phyloP scores from a whole-genome alignment of 2,329 filamentous ascomycete genomes.

The Monosporascus sp. region DNA sequence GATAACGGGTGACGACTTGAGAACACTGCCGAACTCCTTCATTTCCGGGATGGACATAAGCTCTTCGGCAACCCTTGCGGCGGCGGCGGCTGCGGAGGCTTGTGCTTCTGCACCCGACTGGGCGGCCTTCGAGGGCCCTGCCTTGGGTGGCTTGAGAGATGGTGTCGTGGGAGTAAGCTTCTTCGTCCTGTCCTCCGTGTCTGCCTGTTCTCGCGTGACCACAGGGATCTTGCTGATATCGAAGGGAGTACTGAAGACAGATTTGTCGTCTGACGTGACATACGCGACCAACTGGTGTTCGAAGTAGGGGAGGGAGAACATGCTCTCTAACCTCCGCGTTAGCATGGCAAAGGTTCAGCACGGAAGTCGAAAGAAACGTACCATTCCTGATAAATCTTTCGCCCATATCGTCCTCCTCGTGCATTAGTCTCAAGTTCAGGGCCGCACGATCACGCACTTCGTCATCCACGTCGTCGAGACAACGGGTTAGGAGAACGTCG shows the following conservation, averaged over 20 bases:
- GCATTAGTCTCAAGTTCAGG: conserved; percentile 86
- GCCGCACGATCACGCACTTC: conserved; percentile 95
- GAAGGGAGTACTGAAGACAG: conserved; percentile 79
- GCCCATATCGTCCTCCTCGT: conserved; percentile 82
- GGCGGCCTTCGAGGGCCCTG: conserved; percentile 68
- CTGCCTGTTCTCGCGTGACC: conserved; percentile 90
- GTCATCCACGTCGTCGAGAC: conserved; percentile 94
- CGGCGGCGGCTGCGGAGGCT: conserved; percentile 70
- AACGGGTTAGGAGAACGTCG: conserved; percentile 83
- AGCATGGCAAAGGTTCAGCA: conserved; percentile 11
- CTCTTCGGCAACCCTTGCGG: conserved; percentile 85
- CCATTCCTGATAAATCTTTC: conserved; percentile 89
- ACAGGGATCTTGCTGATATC: conserved; percentile 87
- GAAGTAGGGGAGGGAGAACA: conserved; percentile 90
- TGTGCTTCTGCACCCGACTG: conserved; percentile 66
- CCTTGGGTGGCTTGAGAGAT: conserved; percentile 86
- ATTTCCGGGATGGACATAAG: conserved; percentile 86
- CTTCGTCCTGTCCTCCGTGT: conserved; percentile 94
- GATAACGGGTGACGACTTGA: conserved; percentile 82
- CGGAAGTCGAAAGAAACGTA: conserved; percentile 34
- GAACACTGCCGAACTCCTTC: conserved; percentile 78
- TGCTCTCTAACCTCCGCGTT: conserved; percentile 61
- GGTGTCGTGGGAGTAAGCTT: conserved; percentile 91
- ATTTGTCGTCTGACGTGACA: conserved; percentile 85
- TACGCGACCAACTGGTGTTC: conserved; percentile 98